Evolutionary conservation across 1,139 yeast species (phyloP), one percentile per base, ranked within the genome.

Genomic region (Suhomyces anneliseae): DNA sequence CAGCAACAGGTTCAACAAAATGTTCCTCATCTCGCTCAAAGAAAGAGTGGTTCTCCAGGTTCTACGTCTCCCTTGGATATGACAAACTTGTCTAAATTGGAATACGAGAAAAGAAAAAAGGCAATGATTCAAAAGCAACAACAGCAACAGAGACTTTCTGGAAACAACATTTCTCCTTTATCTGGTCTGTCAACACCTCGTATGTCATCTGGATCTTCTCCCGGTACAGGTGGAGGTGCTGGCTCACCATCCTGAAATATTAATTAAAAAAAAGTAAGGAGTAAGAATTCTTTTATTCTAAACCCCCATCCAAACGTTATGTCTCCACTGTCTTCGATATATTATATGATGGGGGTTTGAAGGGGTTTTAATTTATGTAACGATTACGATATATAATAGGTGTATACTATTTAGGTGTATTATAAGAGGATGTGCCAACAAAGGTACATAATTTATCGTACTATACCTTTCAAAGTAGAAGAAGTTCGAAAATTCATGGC

Each of bases 21-120:
- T 11, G 32, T 29, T 5, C n/a, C 32, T 29, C 56, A 49, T 36
- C 47, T 46, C 24, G 45, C 44, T 10, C 54, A 38, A 39, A 34
- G 50, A 14, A 52, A 48, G 27, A 40, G 32, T 14, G 46, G 46
- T 4, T 41, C 51, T 6, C 45, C 53, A 7, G 40, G 42, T 38
- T 53, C 54, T 6, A 51, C 53, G 33, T 57, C 58, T 14, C 54
- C 59, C 8, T 49, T 64, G 48, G 64, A 56, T 27, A 44, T 54
- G 42, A 56, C 54, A 27, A 59, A 56, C 34, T 51, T 65, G 48
- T 55, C 65, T 8, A 63, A 64, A 44, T 51, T 63, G 42, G 69
- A 69, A 42, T 66, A 66, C 44, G 69, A 67, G 40, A 64, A 65
- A 44, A 54, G 68, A 31, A 65, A 65, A 54, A 54, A 65, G 38